Conservation (phyloP, 164 flowering plant genomes). For the Litsea cubeba region DNA sequence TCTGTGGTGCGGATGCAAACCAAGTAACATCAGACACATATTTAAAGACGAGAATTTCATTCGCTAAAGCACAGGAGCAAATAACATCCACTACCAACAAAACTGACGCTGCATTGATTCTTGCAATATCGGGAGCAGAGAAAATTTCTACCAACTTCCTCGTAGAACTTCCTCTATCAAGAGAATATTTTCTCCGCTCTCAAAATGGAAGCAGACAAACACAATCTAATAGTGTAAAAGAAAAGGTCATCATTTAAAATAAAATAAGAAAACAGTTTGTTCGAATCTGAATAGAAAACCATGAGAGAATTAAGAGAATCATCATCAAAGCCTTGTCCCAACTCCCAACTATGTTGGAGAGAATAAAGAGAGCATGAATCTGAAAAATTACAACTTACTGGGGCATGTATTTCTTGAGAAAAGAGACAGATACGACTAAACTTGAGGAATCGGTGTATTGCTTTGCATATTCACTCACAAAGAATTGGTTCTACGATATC, state of each 20-base stretch:
- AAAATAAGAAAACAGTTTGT: background rate
- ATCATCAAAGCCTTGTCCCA: no score
- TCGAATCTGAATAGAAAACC: background rate
- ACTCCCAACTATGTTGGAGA: no score
- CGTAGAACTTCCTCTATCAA: background rate
- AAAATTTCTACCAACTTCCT: background rate
- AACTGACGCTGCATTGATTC: background rate
- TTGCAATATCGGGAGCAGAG: no score
- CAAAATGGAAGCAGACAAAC: background rate
- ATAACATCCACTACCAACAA: background rate
- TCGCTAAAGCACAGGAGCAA: background rate
- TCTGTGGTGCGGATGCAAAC: slow-evolving; percentile 37
- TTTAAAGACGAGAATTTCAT: background rate
- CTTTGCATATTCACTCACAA: background rate
- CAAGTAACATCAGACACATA: slow-evolving; percentile 5
- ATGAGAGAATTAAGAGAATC: no score
- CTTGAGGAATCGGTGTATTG: background rate
- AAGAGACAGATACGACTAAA: background rate
- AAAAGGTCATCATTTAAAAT: no score
- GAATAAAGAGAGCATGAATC: background rate
- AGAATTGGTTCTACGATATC: background rate
- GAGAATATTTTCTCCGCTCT: background rate
- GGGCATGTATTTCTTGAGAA: background rate
- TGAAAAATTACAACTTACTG: background rate
- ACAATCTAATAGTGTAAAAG: background rate